A percentile compares a stretch with the other conserved stretches of the same genome.
phyloP scores from a whole-genome alignment of 2,329 filamentous ascomycete genomes.

The Pyricularia pennisetigena region DNA sequence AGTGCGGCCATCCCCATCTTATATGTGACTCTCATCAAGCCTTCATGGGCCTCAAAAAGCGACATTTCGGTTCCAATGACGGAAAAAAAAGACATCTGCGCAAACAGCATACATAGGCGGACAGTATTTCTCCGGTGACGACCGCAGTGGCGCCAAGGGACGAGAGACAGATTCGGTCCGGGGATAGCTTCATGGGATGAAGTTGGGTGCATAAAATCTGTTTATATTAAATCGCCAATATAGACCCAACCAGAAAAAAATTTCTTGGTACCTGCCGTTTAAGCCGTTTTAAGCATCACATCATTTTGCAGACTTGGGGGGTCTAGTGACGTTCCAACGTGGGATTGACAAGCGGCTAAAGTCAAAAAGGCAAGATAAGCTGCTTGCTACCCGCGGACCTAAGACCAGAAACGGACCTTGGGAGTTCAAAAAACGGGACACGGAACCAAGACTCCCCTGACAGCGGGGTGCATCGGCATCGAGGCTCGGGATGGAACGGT shows the following conservation, averaged over 20 bases:
- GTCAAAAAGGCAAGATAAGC: background rate
- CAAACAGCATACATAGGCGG: background rate
- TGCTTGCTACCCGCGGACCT: background rate
- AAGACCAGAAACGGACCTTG: background rate
- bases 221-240: background rate
- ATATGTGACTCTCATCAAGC: background rate
- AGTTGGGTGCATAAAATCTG: background rate
- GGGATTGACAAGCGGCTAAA: background rate
- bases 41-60: background rate
- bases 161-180: background rate
- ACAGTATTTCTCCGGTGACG: background rate
- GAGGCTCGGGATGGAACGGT: constrained; percentile 1
- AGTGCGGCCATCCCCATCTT: background rate
- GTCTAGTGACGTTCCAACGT: background rate
- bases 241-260: background rate
- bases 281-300: background rate
- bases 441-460: background rate
- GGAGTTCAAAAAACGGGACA: background rate
- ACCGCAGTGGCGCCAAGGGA: background rate
- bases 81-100: background rate
- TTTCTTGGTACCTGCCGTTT: background rate
- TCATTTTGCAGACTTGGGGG: background rate
- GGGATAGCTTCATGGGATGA: background rate
- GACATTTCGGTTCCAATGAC: background rate
- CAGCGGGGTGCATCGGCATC: constrained; percentile 2